phyloP scores from a whole-genome alignment of 768 basidiomycete genomes.

The Pleurotus cornucopiae region DNA sequence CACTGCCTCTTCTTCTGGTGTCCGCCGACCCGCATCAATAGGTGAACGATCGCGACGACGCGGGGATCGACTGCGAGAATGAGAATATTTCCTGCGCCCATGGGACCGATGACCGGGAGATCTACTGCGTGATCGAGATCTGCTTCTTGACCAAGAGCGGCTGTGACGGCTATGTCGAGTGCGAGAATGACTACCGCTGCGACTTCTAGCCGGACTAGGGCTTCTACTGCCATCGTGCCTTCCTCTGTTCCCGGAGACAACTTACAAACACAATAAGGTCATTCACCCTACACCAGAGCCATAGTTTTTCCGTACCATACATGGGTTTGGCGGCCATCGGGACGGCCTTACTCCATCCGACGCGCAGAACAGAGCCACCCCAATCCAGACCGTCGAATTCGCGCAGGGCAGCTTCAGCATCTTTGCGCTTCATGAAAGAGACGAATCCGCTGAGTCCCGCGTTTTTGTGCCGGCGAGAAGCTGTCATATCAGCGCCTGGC shows the following conservation, averaged over 20 bases:
- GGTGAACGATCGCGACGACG: slow-evolving; percentile 39
- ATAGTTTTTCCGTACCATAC: slow-evolving; percentile 56
- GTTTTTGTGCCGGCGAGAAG: slow-evolving; percentile 64
- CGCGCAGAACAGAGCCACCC: slow-evolving; percentile 83
- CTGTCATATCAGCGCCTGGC: slow-evolving; percentile 74
- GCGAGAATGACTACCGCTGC: slow-evolving; percentile 36
- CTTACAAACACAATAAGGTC: slow-evolving; percentile 3
- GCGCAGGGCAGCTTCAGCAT: slow-evolving; percentile 84
- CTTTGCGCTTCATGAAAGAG: slow-evolving; percentile 89
- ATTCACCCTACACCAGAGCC: neutral
- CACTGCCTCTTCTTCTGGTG: slow-evolving; percentile 63
- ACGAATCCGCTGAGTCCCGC: slow-evolving; percentile 92
- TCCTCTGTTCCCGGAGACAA: slow-evolving; percentile 18
- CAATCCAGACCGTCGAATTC: slow-evolving; percentile 93
- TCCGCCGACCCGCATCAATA: slow-evolving; percentile 37
- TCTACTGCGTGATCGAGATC: slow-evolving; percentile 37
- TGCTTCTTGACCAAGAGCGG: slow-evolving; percentile 44
- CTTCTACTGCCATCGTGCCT: slow-evolving; percentile 25
- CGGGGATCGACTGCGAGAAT: slow-evolving; percentile 45
- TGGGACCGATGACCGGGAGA: slow-evolving; percentile 33
- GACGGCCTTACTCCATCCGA: slow-evolving; percentile 97
- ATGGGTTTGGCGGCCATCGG: slow-evolving; percentile 74
- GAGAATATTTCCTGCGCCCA: slow-evolving; percentile 27
- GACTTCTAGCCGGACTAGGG: slow-evolving; percentile 35
- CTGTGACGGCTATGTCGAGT: slow-evolving; percentile 37